These are phyloP conservation scores for Salicornia ramosissima DNA, from an alignment of 148 eudicot genomes.

Conservation along the genomic window DNA sequence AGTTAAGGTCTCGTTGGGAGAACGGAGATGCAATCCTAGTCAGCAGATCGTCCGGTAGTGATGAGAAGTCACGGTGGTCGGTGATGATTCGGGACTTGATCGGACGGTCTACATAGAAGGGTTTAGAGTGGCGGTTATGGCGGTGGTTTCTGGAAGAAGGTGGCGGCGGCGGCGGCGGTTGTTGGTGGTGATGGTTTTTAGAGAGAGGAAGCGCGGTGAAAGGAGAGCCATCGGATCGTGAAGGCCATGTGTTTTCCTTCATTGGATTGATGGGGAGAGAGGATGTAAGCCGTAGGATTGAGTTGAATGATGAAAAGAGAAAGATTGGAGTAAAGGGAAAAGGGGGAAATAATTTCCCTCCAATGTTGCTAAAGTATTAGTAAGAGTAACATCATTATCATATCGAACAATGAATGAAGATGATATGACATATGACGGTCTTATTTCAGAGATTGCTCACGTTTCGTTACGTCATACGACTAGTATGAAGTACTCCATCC, in stretches of 20 bases:
- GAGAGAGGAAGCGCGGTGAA: slow-evolving; percentile 42
- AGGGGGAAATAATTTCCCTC: background rate
- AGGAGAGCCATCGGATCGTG: slow-evolving; percentile 31
- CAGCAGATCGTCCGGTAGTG: slow-evolving; percentile 58
- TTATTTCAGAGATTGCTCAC: too few relatives aligned
- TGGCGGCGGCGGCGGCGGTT: slow-evolving; percentile 4
- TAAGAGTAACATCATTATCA: too few relatives aligned
- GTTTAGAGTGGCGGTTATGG: background rate
- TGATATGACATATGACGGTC: too few relatives aligned
- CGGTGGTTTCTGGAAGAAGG: slow-evolving; percentile 7
- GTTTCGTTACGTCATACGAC: too few relatives aligned
- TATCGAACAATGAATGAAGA: too few relatives aligned
- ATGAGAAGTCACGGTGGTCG: slow-evolving; percentile 32
- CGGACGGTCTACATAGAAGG: slow-evolving; percentile 14
- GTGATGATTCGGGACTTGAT: slow-evolving; percentile 7
- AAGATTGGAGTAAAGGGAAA: background rate
- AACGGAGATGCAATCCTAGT: slow-evolving; percentile 49
- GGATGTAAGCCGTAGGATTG: background rate
- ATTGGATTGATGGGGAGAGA: slow-evolving; percentile 7
- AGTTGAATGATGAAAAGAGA: background rate
- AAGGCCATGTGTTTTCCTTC: slow-evolving; percentile 58
- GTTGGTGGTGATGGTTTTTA: background rate
- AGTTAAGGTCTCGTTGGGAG: slow-evolving; percentile 35
- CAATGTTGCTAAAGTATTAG: too few relatives aligned
- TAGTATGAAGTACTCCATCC: too few relatives aligned